Percentiles rank a stretch among this genome's conserved stretches.
These are phyloP conservation scores for Fagus crenata DNA, from an alignment of 306 rosid genomes.

Conservation along the genomic window DNA sequence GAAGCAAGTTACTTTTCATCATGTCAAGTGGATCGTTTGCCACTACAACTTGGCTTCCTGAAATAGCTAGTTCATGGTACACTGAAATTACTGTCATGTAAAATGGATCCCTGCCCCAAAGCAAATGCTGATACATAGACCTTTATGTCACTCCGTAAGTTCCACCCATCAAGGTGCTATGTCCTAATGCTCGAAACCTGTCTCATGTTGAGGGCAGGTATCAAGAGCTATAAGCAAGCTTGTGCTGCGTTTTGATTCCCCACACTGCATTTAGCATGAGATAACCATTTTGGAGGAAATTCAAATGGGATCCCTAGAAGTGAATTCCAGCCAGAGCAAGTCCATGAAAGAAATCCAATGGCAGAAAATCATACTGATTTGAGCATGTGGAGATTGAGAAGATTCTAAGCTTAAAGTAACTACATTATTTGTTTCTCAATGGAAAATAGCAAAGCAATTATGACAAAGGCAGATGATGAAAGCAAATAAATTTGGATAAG, in stretches of 20 bases:
- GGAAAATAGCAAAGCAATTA: too few relatives aligned
- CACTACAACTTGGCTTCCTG: background rate
- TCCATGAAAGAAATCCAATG: background rate
- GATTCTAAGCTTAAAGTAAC: too few relatives aligned
- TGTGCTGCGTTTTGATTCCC: too few relatives aligned
- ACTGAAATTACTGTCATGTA: background rate
- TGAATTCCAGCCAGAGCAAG: background rate
- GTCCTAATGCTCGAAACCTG: background rate
- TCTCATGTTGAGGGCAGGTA: background rate
- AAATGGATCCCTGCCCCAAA: background rate
- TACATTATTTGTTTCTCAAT: too few relatives aligned
- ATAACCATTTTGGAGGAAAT: background rate
- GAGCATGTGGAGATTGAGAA: too few relatives aligned
- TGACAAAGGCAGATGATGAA: too few relatives aligned
- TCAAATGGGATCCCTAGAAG: background rate
- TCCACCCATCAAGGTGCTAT: slow-evolving; percentile 5
- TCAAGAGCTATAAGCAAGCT: background rate
- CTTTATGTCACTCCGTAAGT: background rate
- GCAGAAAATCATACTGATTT: too few relatives aligned
- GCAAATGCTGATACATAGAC: background rate
- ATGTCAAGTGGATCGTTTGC: background rate
- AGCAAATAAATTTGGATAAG: too few relatives aligned
- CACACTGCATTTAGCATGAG: background rate
- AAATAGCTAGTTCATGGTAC: background rate
- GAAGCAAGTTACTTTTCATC: background rate